A percentile compares a stretch with the other conserved stretches of the same genome.
Evolutionary conservation across 1,284 basidiomycete genomes (phyloP).

Genomic region (Fistulina hepatica): DNA sequence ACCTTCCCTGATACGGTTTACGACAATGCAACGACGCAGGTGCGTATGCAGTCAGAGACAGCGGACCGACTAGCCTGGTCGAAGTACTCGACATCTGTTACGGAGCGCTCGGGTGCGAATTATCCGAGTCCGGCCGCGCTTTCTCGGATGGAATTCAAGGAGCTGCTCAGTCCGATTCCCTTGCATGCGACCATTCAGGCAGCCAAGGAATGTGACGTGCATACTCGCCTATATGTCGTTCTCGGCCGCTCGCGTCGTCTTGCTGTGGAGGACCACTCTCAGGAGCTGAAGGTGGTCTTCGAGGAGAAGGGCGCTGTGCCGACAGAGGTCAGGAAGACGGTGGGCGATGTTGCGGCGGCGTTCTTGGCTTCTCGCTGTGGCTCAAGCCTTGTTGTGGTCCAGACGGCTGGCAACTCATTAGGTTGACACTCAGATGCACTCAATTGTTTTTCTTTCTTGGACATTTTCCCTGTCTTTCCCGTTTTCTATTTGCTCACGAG

Average conservation of each 20-base stretch:
- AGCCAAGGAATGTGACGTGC: conserved; percentile 16
- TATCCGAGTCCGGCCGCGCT: no score
- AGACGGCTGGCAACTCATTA: conserved; percentile 33
- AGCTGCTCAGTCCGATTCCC: conserved; percentile 40
- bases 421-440: neutral
- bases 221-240: conserved; percentile 45
- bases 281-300: conserved; percentile 56
- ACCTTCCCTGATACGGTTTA: conserved; percentile 58
- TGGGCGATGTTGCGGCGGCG: conserved; percentile 72
- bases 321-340: conserved; percentile 60
- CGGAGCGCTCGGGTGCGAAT: no score
- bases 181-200: conserved; percentile 38
- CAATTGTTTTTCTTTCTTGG: no score
- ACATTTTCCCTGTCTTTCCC: no score
- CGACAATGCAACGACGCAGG: conserved; percentile 43
- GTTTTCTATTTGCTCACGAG: no score
- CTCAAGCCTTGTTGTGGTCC: conserved; percentile 60
- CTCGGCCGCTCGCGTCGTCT: conserved; percentile 61
- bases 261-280: conserved; percentile 50
- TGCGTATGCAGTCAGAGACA: conserved; percentile 53
- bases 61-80: conserved; percentile 61
- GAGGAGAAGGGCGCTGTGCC: conserved; percentile 41
- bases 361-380: conserved; percentile 53
- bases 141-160: conserved; percentile 45
- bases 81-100: conserved; percentile 28